phyloP scores from a whole-genome alignment of 1,284 basidiomycete species.

The Ceratorhiza oryzae-sativae region DNA sequence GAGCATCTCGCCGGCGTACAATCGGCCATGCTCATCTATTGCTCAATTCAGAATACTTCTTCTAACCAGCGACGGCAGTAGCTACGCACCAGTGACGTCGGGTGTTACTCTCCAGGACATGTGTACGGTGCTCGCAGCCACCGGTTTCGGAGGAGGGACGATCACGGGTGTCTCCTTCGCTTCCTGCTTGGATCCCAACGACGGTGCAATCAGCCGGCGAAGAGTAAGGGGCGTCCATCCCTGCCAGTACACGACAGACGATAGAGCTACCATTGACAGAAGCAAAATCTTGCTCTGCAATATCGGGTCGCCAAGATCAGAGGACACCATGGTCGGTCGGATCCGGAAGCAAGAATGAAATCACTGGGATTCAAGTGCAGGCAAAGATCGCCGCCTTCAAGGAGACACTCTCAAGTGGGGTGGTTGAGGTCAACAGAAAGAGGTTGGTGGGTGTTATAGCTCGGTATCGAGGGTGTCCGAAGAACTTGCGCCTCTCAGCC shows the following conservation, averaged over 20 bases:
- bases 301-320: not conserved
- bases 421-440: not conserved
- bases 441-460: slow-evolving; percentile 3
- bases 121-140: slow-evolving; percentile 31
- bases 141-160: slow-evolving; percentile 13
- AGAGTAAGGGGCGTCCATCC: slow-evolving; percentile 20
- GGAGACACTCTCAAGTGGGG: not conserved
- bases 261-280: slow-evolving; percentile 3
- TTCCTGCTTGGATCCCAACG: slow-evolving; percentile 6
- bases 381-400: not conserved
- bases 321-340: not conserved
- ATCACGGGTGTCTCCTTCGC: not conserved
- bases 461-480: not conserved
- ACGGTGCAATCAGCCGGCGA: not conserved
- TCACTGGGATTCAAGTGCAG: not conserved
- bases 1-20: slow-evolving; percentile 51
- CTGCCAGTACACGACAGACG: slow-evolving; percentile 22
- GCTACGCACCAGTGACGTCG: slow-evolving; percentile 41
- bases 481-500: slow-evolving; percentile 19
- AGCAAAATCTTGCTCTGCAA: slow-evolving; percentile 22
- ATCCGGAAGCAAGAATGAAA: not conserved
- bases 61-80: not conserved
- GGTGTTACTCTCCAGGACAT: slow-evolving; percentile 40
- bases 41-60: not conserved
- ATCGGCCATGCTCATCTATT: slow-evolving; percentile 46